phyloP scores from a whole-genome alignment of 345 rosid genomes.

The Viola odorata region DNA sequence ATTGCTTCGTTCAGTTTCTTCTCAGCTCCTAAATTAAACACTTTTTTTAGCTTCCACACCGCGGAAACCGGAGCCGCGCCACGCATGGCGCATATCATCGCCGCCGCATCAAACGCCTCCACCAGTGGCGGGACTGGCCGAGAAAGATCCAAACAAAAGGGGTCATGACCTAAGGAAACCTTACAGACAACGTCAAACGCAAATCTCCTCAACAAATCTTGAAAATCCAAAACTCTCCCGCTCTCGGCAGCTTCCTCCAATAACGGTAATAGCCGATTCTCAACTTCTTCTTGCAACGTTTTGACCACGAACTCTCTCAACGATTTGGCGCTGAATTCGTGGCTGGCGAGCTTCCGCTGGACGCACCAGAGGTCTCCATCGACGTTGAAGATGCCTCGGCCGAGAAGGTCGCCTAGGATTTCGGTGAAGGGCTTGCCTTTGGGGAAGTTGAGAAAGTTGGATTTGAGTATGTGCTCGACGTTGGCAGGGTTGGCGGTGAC shows the following conservation, averaged over 20 bases:
- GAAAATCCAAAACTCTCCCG: constrained; percentile 13
- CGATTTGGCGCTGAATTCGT: constrained; percentile 59
- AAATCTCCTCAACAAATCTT: constrained; percentile 27
- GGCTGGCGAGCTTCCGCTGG: constrained; percentile 73
- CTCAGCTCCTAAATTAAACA: constrained; percentile 14
- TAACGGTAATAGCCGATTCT: constrained; percentile 45
- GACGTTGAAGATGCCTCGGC: constrained; percentile 69
- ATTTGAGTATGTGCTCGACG: constrained; percentile 63
- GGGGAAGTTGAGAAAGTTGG: constrained; percentile 63
- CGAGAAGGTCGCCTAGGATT: constrained; percentile 74
- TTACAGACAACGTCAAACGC: constrained; percentile 20
- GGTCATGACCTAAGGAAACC: constrained; percentile 22
- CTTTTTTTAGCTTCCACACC: constrained; percentile 21
- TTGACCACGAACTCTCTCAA: constrained; percentile 50
- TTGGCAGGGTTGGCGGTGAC: constrained; percentile 68
- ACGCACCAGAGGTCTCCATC: constrained; percentile 70
- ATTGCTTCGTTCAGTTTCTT: constrained; percentile 22
- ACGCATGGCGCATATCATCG: constrained; percentile 22
- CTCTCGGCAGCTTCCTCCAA: constrained; percentile 24
- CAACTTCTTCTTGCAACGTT: constrained; percentile 43
- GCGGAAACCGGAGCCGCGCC: constrained; percentile 17
- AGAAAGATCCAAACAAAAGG: constrained; percentile 16
- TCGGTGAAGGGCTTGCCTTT: constrained; percentile 79
- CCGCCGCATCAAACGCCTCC: constrained; percentile 21
- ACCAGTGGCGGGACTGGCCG: constrained; percentile 12